Evolutionary conservation across 352 stramenopile species (phyloP).

Genomic region (Phytophthora pluvialis): DNA sequence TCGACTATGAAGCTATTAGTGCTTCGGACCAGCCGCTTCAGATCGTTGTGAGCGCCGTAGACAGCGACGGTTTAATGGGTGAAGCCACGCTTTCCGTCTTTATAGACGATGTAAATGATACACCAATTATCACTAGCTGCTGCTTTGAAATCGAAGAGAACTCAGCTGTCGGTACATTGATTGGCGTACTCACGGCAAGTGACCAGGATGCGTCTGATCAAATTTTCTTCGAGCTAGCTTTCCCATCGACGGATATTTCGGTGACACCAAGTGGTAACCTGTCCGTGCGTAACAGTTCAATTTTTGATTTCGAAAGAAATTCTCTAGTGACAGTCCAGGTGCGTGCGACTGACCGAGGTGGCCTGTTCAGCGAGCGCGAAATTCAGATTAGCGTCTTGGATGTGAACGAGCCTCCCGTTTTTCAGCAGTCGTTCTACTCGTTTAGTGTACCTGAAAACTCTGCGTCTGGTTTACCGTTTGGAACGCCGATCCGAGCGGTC

Average conservation of each 20-base stretch:
- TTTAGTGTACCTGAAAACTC: slow-evolving; percentile 57
- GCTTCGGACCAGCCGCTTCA: slow-evolving; percentile 27
- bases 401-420: slow-evolving; percentile 60
- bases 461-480: slow-evolving; percentile 37
- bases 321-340: slow-evolving; percentile 41
- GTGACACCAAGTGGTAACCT: slow-evolving; percentile 51
- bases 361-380: slow-evolving; percentile 44
- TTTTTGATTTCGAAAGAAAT: slow-evolving; percentile 63
- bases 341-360: slow-evolving; percentile 41
- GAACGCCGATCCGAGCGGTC: slow-evolving; percentile 51
- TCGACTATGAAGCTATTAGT: slow-evolving; percentile 52
- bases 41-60: slow-evolving; percentile 41
- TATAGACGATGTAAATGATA: slow-evolving; percentile 64
- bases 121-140: slow-evolving; percentile 36
- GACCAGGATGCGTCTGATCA: slow-evolving; percentile 50
- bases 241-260: slow-evolving; percentile 41
- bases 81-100: slow-evolving; percentile 46
- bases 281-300: slow-evolving; percentile 37
- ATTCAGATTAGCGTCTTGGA: slow-evolving; percentile 53
- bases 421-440: slow-evolving; percentile 43
- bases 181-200: slow-evolving; percentile 39
- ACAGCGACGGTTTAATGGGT: slow-evolving; percentile 43
- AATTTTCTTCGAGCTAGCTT: slow-evolving; percentile 34
- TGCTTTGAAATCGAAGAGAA: slow-evolving; percentile 59
- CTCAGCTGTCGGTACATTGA: slow-evolving; percentile 41